Conservation (phyloP, 2,329 filamentous ascomycete genomes). For the Tolypocladium sp. region DNA sequence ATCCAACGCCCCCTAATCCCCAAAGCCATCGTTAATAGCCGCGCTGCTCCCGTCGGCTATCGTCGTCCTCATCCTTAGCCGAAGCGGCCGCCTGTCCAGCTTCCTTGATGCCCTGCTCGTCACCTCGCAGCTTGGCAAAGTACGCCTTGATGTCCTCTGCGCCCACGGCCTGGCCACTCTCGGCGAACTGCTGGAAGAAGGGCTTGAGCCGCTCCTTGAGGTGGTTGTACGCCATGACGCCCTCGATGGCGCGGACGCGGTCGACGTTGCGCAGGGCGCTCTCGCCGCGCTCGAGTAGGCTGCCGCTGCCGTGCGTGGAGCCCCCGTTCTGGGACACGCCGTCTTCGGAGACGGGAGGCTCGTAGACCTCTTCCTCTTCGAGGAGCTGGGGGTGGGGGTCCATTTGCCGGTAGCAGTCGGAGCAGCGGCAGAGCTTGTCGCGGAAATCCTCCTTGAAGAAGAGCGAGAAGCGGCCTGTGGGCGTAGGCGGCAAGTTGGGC, state of each 20-base stretch:
- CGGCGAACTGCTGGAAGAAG: conserved; percentile 88
- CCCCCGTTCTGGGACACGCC: conserved; percentile 44
- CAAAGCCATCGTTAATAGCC: conserved; percentile 30
- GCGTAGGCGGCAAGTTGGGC: conserved; percentile 44
- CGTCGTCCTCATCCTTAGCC: conserved; percentile 21
- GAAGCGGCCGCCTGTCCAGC: conserved; percentile 44
- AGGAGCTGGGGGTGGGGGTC: conserved; percentile 69
- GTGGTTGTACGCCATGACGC: conserved; percentile 96
- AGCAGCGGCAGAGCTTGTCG: conserved; percentile 71
- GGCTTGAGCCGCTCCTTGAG: conserved; percentile 92
- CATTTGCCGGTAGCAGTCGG: conserved; percentile 68
- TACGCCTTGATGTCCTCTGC: conserved; percentile 95
- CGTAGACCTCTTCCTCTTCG: conserved; percentile 90
- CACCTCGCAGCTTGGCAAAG: conserved; percentile 88
- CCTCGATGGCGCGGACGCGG: conserved; percentile 86
- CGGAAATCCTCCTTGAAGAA: conserved; percentile 78
- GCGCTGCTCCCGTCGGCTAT: conserved; percentile 40
- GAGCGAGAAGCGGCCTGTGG: conserved; percentile 60
- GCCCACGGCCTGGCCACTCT: conserved; percentile 78
- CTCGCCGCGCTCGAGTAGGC: conserved; percentile 83
- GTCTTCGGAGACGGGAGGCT: conserved; percentile 71
- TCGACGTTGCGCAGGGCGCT: conserved; percentile 87
- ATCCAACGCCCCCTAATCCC: background rate
- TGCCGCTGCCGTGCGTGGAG: conserved; percentile 63
- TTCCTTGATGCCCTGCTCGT: conserved; percentile 63